Evolutionary conservation across 306 rosid genomes (phyloP), one percentile per base, ranked within the genome.

Genomic region (Senna siamea): DNA sequence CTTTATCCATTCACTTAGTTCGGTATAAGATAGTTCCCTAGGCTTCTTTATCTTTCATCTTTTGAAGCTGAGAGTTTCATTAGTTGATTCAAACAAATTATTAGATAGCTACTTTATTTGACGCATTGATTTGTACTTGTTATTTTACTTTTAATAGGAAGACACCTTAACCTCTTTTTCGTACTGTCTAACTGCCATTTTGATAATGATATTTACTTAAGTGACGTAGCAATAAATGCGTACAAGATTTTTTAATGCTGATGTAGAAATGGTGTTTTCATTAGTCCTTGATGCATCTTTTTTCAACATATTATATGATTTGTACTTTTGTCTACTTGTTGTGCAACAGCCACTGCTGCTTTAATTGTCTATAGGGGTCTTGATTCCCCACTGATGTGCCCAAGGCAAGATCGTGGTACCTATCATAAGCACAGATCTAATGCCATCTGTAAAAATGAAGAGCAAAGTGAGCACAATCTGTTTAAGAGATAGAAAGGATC

Each of bases 391-490:
- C 86, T 67, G 83, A 89, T 83, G 94, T 84, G 84, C 85, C 65
- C 68, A 40, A 75, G 66, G 80, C 91, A 74, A 73, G 75, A 66
- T 62, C 76, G 82, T 72, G 64, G 81, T 80, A 75, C 72, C 14
- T 63, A 79, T 85, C 79, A 65, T 65, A 81, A 84, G 85, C 74
- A 44, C 73, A 85, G 89, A 82, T 73, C 98, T 88, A 93, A 93
- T 93, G 98, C 98, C 98, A 89, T 93, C 94, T 73, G 61, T 91
- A 75, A 91, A 88, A 79, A 93, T 91, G 98, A 89, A 94, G 94
- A 84, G 91, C 84, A 88, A 94, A 79, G 87, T 85, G 84, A 82
- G 88, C 79, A 82, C 51, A 48, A 78, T 84, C 80, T 88, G 94
- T 86, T 78, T 94, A 81, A 84, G 80, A 79, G 98, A 91, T 74